Evolutionary conservation across 108 stramenopile genomes (phyloP).

Genomic region (Fistulifera pelliculosa): DNA sequence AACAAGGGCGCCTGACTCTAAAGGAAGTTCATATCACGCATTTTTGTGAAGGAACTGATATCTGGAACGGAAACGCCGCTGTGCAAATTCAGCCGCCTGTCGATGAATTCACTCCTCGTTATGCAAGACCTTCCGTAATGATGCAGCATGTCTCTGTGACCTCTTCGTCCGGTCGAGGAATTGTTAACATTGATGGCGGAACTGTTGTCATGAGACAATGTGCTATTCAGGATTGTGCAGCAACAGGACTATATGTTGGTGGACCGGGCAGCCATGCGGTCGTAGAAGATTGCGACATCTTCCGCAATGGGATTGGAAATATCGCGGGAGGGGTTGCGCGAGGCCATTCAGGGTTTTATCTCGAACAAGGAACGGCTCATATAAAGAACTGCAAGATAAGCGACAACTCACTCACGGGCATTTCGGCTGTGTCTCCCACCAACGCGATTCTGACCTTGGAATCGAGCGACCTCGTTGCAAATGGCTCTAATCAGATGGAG

Average conservation of each 20-base stretch:
- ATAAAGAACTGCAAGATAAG: slow-evolving; percentile 67
- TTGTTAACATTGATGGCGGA: slow-evolving; percentile 75
- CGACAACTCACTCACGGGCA: slow-evolving; percentile 63
- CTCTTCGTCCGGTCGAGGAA: slow-evolving; percentile 55
- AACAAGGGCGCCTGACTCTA: slow-evolving; percentile 39
- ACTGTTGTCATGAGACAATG: slow-evolving; percentile 31
- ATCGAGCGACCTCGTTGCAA: slow-evolving; percentile 50
- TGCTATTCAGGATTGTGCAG: slow-evolving; percentile 68
- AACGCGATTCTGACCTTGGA: slow-evolving; percentile 52
- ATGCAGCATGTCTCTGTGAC: slow-evolving; percentile 45
- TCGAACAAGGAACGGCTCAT: slow-evolving; percentile 69
- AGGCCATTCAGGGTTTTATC: slow-evolving; percentile 71
- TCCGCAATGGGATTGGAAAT: slow-evolving; percentile 67
- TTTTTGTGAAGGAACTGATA: slow-evolving; percentile 30
- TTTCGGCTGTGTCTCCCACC: slow-evolving; percentile 58
- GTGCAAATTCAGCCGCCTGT: slow-evolving; percentile 61
- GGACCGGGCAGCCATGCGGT: slow-evolving; percentile 43
- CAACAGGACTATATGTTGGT: slow-evolving; percentile 76
- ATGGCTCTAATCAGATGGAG: slow-evolving; percentile 64
- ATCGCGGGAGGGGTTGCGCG: slow-evolving; percentile 46
- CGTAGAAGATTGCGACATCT: slow-evolving; percentile 48
- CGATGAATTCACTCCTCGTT: slow-evolving; percentile 19
- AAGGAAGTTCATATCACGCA: slow-evolving; percentile 49
- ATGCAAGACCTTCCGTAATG: slow-evolving; percentile 30
- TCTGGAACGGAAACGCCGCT: slow-evolving; percentile 83